Evolutionary conservation across 352 stramenopile genomes (phyloP).

Genomic region (Phytophthora melonis): DNA sequence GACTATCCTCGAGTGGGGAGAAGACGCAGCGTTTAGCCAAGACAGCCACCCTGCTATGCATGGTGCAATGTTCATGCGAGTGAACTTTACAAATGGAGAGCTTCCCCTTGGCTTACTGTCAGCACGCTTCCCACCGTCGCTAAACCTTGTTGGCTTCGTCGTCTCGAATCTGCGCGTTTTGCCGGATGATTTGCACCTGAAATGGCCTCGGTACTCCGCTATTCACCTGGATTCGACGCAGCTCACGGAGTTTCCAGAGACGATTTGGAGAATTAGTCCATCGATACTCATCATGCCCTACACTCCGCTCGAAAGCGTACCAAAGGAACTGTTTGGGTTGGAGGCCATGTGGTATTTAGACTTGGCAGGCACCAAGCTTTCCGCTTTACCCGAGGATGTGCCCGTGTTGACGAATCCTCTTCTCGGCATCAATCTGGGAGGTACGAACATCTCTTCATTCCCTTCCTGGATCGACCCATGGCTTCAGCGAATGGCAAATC

Average conservation of each 20-base stretch:
- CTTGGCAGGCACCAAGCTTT: constrained; percentile 31
- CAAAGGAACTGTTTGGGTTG: constrained; percentile 37
- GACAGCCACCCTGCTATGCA: constrained; percentile 25
- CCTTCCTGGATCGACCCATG: constrained; percentile 40
- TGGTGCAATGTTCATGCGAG: constrained; percentile 22
- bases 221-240: constrained; percentile 37
- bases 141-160: constrained; percentile 39
- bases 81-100: constrained; percentile 36
- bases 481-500: constrained; percentile 19
- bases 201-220: constrained; percentile 37
- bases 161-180: constrained; percentile 35
- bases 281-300: constrained; percentile 28
- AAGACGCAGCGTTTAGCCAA: constrained; percentile 30
- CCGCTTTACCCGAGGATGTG: constrained; percentile 28
- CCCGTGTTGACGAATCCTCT: constrained; percentile 23
- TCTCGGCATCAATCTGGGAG: constrained; percentile 31
- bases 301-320: constrained; percentile 27
- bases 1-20: constrained; percentile 34
- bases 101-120: constrained; percentile 34
- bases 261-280: constrained; percentile 29
- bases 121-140: constrained; percentile 23
- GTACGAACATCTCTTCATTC: constrained; percentile 37
- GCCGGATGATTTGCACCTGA: constrained; percentile 38
- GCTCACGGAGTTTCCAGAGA: constrained; percentile 34
- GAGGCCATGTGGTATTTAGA: constrained; percentile 39